These are phyloP conservation scores for Lodderomyces parapsilosis DNA, from an alignment of 1,139 yeast genomes.

Conservation along the genomic window DNA sequence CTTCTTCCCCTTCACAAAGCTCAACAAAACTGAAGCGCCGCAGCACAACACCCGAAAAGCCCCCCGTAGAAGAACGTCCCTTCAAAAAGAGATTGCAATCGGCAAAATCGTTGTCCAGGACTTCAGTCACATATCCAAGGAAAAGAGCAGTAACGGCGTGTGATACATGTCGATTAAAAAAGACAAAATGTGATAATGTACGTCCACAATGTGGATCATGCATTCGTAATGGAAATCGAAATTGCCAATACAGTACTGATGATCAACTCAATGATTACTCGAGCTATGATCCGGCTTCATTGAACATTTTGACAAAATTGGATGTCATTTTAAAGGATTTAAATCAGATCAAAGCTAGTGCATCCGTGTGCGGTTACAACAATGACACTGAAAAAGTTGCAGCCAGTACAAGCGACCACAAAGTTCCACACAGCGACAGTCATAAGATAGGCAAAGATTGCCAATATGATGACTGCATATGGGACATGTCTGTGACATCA, in stretches of 20 bases:
- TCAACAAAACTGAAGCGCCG: conserved; percentile 5
- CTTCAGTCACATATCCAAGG: conserved; percentile 23
- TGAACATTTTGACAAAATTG: conserved; percentile 27
- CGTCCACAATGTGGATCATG: conserved; percentile 55
- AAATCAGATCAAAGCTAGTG: conserved; percentile 16
- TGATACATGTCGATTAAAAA: conserved; percentile 46
- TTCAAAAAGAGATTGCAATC: conserved; percentile 13
- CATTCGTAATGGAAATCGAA: conserved; percentile 25
- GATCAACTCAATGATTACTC: conserved; percentile 26
- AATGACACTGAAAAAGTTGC: not conserved
- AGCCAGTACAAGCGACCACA: not conserved
- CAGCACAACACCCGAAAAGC: conserved; percentile 3
- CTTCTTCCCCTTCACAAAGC: conserved; percentile 3
- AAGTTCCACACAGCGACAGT: not conserved
- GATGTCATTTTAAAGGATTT: conserved; percentile 32
- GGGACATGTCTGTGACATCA: conserved; percentile 45
- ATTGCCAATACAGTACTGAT: conserved; percentile 34
- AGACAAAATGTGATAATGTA: conserved; percentile 51
- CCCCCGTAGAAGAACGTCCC: conserved; percentile 4
- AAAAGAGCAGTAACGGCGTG: conserved; percentile 48
- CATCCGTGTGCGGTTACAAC: not conserved
- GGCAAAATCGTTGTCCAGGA: conserved; percentile 10
- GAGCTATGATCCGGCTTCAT: conserved; percentile 26
- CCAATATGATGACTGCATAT: conserved; percentile 22
- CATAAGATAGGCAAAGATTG: conserved; percentile 2